Conservation (phyloP, 306 rosid genomes). For the Vigna radiata region DNA sequence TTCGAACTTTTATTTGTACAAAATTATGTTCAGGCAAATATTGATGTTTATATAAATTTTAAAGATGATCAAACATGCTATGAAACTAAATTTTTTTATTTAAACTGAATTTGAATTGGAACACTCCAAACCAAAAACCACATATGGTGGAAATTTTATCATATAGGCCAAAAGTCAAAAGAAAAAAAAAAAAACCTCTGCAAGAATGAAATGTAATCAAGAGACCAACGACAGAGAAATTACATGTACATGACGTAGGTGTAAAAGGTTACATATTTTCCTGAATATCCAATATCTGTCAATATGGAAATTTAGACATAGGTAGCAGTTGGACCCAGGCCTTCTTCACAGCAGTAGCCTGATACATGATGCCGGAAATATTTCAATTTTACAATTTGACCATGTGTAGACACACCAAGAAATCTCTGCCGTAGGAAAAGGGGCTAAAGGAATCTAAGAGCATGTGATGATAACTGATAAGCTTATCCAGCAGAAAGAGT, state of each 20-base stretch:
- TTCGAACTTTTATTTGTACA: too few species aligned
- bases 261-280: conserved; percentile 1
- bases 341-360: background rate
- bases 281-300: background rate
- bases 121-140: too few species aligned
- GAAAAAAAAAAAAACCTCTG: background rate
- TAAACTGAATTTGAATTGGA: too few species aligned
- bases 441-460: conserved; percentile 7
- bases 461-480: background rate
- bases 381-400: background rate
- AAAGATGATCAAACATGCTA: too few species aligned
- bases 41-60: too few species aligned
- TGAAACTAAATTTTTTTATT: too few species aligned
- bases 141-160: background rate
- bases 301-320: conserved; percentile 24
- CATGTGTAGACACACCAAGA: background rate
- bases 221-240: conserved; percentile 17
- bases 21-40: too few species aligned
- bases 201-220: conserved; percentile 5
- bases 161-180: background rate
- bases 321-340: conserved; percentile 8
- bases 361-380: conserved; percentile 2
- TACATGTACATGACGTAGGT: conserved; percentile 53
- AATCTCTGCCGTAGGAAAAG: conserved; percentile 7
- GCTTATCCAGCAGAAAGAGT: conserved; percentile 27